phyloP scores from a whole-genome alignment of 306 rosid species.

The Medicago arabica region DNA sequence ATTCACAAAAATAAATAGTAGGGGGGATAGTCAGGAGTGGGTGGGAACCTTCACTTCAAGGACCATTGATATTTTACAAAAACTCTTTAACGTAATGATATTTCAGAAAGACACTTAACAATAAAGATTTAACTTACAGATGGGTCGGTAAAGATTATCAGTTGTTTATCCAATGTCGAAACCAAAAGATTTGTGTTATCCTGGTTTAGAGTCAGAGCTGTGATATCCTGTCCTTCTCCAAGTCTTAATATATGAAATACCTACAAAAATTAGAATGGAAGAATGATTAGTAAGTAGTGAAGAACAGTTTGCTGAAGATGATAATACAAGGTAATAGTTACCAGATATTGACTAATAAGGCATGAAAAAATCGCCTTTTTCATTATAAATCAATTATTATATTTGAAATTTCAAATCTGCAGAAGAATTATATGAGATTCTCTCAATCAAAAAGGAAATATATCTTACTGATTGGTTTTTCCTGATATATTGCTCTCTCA shows the following conservation, averaged over 20 bases:
- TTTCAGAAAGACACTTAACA: neutral
- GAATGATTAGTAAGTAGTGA: conserved; percentile 25
- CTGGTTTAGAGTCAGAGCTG: conserved; percentile 77
- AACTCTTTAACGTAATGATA: neutral
- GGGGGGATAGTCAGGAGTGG: neutral
- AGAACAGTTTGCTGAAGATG: conserved; percentile 19
- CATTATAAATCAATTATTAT: conserved; percentile 27
- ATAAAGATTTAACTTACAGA: conserved; percentile 67
- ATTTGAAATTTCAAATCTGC: conserved; percentile 37
- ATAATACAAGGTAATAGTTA: conserved; percentile 19
- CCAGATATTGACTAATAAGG: neutral
- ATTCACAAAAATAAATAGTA: conserved; percentile 12
- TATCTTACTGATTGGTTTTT: conserved; percentile 15
- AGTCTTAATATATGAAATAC: conserved; percentile 78
- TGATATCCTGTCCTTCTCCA: conserved; percentile 85
- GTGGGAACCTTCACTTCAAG: neutral
- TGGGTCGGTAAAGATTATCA: conserved; percentile 93
- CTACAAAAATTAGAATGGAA: conserved; percentile 50
- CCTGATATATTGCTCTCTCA: conserved; percentile 23
- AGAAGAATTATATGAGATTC: neutral
- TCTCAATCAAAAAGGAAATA: conserved; percentile 13
- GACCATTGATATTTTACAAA: conserved; percentile 17
- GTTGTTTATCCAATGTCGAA: conserved; percentile 79
- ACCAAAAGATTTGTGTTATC: conserved; percentile 94
- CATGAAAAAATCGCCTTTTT: conserved; percentile 11